phyloP scores from a whole-genome alignment of 2,329 filamentous ascomycete genomes.

The Akanthomyces muscarius region DNA sequence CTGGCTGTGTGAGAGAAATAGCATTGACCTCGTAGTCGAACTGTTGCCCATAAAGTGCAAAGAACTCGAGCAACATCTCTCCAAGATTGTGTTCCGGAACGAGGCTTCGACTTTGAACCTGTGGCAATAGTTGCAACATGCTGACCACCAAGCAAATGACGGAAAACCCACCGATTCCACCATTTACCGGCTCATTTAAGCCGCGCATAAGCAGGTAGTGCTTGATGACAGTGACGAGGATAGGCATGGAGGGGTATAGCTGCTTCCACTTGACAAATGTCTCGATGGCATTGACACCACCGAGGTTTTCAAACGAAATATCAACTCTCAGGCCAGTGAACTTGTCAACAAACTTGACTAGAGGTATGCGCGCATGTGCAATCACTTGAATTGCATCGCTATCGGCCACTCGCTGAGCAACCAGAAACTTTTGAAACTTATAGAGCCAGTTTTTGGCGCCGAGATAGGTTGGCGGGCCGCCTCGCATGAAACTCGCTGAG shows the following conservation, averaged over 20 bases:
- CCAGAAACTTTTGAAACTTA: conserved; percentile 59
- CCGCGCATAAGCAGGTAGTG: conserved; percentile 87
- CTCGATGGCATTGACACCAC: conserved; percentile 72
- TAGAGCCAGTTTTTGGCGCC: conserved; percentile 54
- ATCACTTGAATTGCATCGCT: conserved; percentile 63
- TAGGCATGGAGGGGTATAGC: conserved; percentile 78
- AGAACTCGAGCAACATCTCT: conserved; percentile 78
- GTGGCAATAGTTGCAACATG: conserved; percentile 76
- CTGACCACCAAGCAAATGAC: conserved; percentile 91
- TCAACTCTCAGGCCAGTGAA: conserved; percentile 80
- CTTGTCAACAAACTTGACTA: conserved; percentile 85
- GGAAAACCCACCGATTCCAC: conserved; percentile 89
- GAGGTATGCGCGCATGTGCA: conserved; percentile 73
- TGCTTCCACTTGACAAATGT: conserved; percentile 79
- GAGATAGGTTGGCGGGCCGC: conserved; percentile 45
- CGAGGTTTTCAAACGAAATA: conserved; percentile 89
- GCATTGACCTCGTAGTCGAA: conserved; percentile 69
- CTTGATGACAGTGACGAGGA: conserved; percentile 83
- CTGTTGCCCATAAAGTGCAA: conserved; percentile 81
- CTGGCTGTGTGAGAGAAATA: conserved; percentile 70
- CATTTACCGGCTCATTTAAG: conserved; percentile 85
- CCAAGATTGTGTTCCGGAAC: conserved; percentile 66
- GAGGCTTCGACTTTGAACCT: conserved; percentile 58
- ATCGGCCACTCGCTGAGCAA: conserved; percentile 52
- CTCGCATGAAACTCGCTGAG: conserved; percentile 52